Base-by-base conservation (phyloP, 441 rosid genomes). In the Aleurites moluccanus region DNA sequence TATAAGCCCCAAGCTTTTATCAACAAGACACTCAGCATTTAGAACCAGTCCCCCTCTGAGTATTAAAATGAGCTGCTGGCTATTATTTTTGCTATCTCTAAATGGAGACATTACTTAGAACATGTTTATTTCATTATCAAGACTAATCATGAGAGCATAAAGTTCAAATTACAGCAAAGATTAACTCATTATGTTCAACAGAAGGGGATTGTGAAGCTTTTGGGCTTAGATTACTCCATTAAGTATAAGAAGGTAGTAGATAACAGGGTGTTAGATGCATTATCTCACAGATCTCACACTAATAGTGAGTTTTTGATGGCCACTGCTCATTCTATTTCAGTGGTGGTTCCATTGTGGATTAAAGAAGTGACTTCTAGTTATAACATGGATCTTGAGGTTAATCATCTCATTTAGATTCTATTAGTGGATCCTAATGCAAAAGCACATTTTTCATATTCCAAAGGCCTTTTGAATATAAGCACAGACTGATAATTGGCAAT, bases 251-350 rank as follows among this genome's bases (percentile, higher is more conserved):
- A n/a, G n/a, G n/a, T n/a, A n/a, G n/a, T n/a, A n/a, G n/a, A 56
- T 0, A 56, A 56, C 10, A 23, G 23, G 23, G 61, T 56, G 9
- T 27, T 28, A 56, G 14, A 56, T 56, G 28, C 14, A 1, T 23
- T 56, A 21, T 56, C 61, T 0, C 21, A 2, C 3, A 13, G 21
- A 56, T n/a, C n/a, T n/a, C n/a, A n/a, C n/a, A n/a, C n/a, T n/a
- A 49, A 49, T 0, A 49, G 6, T 56, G 13, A 0, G 10, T 6
- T 9, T 50, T 4, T n/a, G 27, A 16, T 13, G 60, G 6, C 21
- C 1, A 55, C 0, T 4, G 21, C 6, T 20, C 0, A 2, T 7
- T 0, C 4, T 1, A n/a, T n/a, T 18, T 3, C 25, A 20, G 2
- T 56, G 0, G 30, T 56, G 13, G 9, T 21, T 3, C 28, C 14